These are phyloP conservation scores for Penicillium polonicum DNA, from an alignment of 2,329 filamentous ascomycete genomes.

Conservation along the genomic window DNA sequence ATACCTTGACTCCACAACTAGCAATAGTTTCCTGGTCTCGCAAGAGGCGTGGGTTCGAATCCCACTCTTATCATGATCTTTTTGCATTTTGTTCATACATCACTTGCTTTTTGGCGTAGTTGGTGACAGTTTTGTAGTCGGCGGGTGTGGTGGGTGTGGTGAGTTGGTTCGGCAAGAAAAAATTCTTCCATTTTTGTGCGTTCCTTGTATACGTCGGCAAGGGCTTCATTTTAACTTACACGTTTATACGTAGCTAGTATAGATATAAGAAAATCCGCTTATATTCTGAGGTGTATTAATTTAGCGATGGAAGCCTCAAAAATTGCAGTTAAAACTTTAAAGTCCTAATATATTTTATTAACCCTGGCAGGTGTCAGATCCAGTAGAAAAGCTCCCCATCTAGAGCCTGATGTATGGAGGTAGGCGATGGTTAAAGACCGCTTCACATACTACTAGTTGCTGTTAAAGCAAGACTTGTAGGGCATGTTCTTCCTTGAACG, in stretches of 20 bases:
- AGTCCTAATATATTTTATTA: background rate
- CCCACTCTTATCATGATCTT: constrained; percentile 10
- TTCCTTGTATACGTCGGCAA: background rate
- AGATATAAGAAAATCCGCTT: background rate
- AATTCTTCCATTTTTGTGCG: background rate
- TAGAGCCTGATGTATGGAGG: background rate
- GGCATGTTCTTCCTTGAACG: background rate
- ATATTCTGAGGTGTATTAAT: background rate
- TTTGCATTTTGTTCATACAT: background rate
- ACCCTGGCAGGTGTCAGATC: background rate
- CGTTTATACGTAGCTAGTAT: background rate
- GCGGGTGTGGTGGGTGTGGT: background rate
- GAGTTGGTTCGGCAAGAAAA: background rate
- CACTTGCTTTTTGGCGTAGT: background rate
- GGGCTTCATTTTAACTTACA: background rate
- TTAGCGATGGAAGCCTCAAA: background rate
- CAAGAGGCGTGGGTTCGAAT: constrained; percentile 13
- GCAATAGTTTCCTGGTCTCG: constrained; percentile 14
- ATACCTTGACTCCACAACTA: constrained; percentile 23
- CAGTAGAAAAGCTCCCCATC: too few species aligned
- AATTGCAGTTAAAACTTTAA: background rate
- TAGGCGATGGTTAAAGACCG: background rate
- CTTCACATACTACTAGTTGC: too few species aligned
- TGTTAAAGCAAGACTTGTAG: background rate
- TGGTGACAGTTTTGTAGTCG: background rate